Base-by-base conservation (phyloP, 805 yeast species). In the Jamesozyma jinghongensis region DNA sequence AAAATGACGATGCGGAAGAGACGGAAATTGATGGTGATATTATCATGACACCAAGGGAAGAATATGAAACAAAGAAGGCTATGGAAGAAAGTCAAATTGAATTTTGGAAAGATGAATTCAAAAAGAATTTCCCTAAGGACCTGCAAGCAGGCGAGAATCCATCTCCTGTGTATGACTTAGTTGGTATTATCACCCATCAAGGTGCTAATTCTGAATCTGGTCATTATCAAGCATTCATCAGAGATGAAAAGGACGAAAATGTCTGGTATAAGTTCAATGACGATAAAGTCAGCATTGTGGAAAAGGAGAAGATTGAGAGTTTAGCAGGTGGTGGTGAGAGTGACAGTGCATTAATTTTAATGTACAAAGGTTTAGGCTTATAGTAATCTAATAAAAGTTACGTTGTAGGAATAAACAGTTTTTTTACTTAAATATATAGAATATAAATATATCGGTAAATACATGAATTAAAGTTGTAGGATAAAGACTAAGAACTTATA, bases 241-340 rank as follows among this genome's bases (percentile, higher is more conserved):
- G 75, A 53, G 92, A 88, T 61, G 75, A 70, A 27, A 64, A 63
- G 16, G 86, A 81, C 54, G 88, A 84, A 26, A 79, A 82, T 37
- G 73, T 70, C 47, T 92, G 99, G 99, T 90, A 85, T 81, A 81
- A 80, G 62, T 92, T 85, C 66, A 87, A 92, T 60, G 99, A 92
- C 62, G 95, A 88, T 64, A 81, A 81, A 58, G 95, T 92, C 14
- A 68, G 76, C 6, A 66, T 71, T 32, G 87, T 88, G n/a, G 77
- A 72, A 46, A 82, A 77, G 56, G 92, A 87, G 38, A 85, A 77
- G 57, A 78, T 92, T 45, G 95, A 87, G 61, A 63, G 74, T 42
- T 71, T 92, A 50, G 84, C 97, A 4, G 99, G 98, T 34, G 99
- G 99, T 42, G 97, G 97, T 43, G 98, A 94, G 67, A 78, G 95